Evolutionary conservation across 2,329 filamentous ascomycete species (phyloP), one percentile per base, ranked within the genome.

Genomic region (Pseudogymnoascus sp.): DNA sequence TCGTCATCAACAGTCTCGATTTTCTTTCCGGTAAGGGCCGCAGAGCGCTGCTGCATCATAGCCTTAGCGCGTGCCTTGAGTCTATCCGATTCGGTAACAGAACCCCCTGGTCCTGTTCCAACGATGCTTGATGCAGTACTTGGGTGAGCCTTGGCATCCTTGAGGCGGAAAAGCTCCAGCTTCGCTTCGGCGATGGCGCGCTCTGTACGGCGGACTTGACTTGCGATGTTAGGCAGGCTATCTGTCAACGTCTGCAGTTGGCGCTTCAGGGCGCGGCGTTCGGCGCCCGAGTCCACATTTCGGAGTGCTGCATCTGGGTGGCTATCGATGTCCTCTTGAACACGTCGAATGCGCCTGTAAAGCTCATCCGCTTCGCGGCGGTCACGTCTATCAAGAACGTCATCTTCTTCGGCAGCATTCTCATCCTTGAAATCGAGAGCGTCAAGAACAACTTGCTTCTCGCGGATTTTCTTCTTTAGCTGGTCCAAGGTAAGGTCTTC

Each of bases 11-110:
- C 79, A 1, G 80, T 75, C 38, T 90, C 86, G 56, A 86, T 80
- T 72, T 93, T 92, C 75, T 88, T 91, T 64, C 95, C 95, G 21
- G 92, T 91, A 67, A 99, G 79, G 16, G 95, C 93, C 63, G 95
- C 95, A 68, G 95, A 93, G 65, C 95, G 89, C 72, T 96, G 93
- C 77, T 97, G 93, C 95, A 99, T 99, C 86, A 97, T 96, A 40
- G 93, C 93, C 77, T 93, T 96, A 33, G 95, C 93, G 69, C 93
- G 86, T 37, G 95, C 95, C 79, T 97, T 97, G 68, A 97, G 84
- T 62, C 93, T 86, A 76, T 99, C 95, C 3, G 91, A 89, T 76
- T 99, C 95, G 0, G 95, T 99, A 44, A 99, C 86, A 50, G 86
- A 78, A 61, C 95, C 95, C 47, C 93, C 93, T 64, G 93, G 93